Percentiles rank a stretch among this genome's conserved stretches.
Evolutionary conservation across 1,284 basidiomycete genomes (phyloP).

Genomic region (Austroboletus novae-zelandiae): DNA sequence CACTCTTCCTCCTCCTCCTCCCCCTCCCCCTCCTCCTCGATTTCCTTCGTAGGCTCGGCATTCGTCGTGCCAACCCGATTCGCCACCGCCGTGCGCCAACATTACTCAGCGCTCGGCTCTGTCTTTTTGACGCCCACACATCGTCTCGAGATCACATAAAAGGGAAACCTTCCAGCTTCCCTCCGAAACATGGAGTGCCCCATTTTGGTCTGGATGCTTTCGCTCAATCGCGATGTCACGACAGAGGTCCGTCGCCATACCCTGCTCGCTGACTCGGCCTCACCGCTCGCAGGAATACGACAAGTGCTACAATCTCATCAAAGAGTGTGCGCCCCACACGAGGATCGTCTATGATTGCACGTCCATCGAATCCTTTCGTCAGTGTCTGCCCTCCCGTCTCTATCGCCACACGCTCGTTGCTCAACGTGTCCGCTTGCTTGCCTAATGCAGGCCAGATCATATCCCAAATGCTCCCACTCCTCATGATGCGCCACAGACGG

Average conservation of each 20-base stretch:
- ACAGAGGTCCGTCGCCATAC: slow-evolving; percentile 38
- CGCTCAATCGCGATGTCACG: slow-evolving; percentile 67
- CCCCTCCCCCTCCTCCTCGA: neutral
- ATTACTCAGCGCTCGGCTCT: too few relatives aligned
- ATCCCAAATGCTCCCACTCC: slow-evolving; percentile 69
- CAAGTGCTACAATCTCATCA: slow-evolving; percentile 54
- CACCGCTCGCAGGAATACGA: slow-evolving; percentile 59
- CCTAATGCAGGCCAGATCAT: slow-evolving; percentile 56
- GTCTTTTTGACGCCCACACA: too few relatives aligned
- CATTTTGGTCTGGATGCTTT: slow-evolving; percentile 75
- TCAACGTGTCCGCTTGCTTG: neutral
- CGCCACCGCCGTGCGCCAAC: too few relatives aligned
- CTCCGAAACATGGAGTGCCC: slow-evolving; percentile 52
- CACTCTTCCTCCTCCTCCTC: neutral
- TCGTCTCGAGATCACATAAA: too few relatives aligned
- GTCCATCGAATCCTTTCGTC: slow-evolving; percentile 63
- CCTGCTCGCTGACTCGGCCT: too few relatives aligned
- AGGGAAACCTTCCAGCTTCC: too few relatives aligned
- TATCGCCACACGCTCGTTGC: neutral
- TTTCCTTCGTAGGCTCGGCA: neutral
- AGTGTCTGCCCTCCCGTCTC: slow-evolving; percentile 36
- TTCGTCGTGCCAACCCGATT: neutral
- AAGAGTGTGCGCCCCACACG: slow-evolving; percentile 54
- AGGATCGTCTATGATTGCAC: slow-evolving; percentile 51
- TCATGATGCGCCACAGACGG: slow-evolving; percentile 81